Conservation (phyloP, 2,329 filamentous ascomycete species). For the Metarhizium robertsii region DNA sequence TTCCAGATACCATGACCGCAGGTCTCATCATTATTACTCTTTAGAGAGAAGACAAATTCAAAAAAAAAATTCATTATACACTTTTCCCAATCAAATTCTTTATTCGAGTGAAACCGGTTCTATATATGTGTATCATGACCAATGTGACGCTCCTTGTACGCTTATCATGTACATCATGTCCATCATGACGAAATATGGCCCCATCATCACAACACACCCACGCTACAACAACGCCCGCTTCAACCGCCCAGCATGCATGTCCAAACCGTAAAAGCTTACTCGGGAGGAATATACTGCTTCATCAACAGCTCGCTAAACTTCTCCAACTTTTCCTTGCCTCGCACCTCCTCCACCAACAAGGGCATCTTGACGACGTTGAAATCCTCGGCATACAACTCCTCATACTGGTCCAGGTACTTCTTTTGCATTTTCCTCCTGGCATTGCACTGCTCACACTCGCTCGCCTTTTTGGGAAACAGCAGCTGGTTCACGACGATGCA, state of each 20-base stretch:
- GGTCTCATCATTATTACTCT: neutral
- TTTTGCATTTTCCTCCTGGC: constrained; percentile 96
- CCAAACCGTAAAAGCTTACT: constrained; percentile 14
- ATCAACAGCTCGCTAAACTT: constrained; percentile 83
- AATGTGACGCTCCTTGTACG: neutral
- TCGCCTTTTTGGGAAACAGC: constrained; percentile 79
- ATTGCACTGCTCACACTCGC: constrained; percentile 89
- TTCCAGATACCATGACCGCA: neutral
- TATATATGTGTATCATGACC: neutral
- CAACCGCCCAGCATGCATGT: neutral
- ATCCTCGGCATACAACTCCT: constrained; percentile 88
- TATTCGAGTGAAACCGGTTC: neutral
- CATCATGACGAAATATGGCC: constrained; percentile 2
- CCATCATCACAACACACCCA: neutral
- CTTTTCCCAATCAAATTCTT: neutral
- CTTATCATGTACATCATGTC: constrained; percentile 4
- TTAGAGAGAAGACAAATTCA: neutral
- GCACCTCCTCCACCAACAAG: constrained; percentile 85
- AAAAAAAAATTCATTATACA: neutral
- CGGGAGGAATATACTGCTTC: constrained; percentile 63
- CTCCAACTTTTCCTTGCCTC: constrained; percentile 89
- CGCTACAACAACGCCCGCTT: neutral
- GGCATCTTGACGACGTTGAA: constrained; percentile 99
- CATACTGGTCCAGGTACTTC: constrained; percentile 98
- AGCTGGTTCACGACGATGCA: constrained; percentile 97